These are phyloP conservation scores for Elongisporangium undulatum DNA, from an alignment of 352 stramenopile species.

Conservation along the genomic window DNA sequence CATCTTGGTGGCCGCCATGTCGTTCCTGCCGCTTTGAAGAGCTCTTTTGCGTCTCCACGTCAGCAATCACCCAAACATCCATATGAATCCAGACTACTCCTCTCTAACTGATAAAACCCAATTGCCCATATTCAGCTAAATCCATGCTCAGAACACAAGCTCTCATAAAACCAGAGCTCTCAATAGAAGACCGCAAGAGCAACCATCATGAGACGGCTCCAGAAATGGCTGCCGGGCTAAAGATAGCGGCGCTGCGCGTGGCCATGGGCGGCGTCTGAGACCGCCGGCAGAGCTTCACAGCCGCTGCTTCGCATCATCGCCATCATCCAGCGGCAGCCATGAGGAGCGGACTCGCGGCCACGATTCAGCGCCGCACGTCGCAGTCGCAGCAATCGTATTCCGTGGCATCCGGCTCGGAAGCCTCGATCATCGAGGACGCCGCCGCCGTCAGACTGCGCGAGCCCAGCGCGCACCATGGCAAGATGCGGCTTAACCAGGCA, in stretches of 20 bases:
- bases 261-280: background rate
- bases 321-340: background rate
- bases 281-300: background rate
- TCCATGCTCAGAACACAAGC: background rate
- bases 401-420: background rate
- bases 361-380: background rate
- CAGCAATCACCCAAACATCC: background rate
- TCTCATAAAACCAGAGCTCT: background rate
- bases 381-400: background rate
- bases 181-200: background rate
- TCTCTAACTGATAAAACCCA: background rate
- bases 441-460: constrained; percentile 13
- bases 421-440: background rate
- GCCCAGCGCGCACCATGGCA: constrained; percentile 35
- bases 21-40: background rate
- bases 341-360: background rate
- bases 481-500: constrained; percentile 23
- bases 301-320: background rate
- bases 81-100: background rate
- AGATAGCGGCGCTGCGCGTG: background rate
- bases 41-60: background rate
- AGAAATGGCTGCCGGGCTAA: background rate
- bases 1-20: constrained; percentile 12
- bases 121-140: background rate
- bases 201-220: background rate